A percentile compares a stretch with the other conserved stretches of the same genome.
Conservation (phyloP, 352 stramenopile species). For the Globisporangium heterothallicum region DNA sequence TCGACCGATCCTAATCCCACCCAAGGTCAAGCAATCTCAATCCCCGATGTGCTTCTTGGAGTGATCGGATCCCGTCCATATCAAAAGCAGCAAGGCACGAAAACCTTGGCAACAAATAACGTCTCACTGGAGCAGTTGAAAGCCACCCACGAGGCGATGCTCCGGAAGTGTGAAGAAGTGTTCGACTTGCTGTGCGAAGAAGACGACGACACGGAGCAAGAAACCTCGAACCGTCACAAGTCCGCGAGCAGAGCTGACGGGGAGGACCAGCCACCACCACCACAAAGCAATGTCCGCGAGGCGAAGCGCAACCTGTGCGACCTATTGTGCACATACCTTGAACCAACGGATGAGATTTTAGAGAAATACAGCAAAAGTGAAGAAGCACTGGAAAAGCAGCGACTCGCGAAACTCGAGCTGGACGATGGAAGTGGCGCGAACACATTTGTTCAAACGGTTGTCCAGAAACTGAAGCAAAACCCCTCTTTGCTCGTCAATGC, state of each 20-base stretch:
- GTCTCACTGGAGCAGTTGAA: constrained; percentile 16
- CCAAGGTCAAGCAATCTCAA: no score
- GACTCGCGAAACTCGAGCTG: constrained; percentile 15
- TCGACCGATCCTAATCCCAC: no score
- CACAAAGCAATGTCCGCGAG: background rate
- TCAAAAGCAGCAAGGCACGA: constrained; percentile 10
- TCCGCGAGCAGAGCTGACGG: background rate
- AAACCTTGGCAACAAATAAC: background rate
- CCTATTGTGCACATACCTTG: constrained; percentile 35
- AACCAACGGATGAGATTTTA: constrained; percentile 36
- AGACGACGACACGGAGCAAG: constrained; percentile 15
- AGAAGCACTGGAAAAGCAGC: constrained; percentile 19
- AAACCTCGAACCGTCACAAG: background rate
- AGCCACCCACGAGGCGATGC: constrained; percentile 20
- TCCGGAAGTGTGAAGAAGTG: constrained; percentile 44
- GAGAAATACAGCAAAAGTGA: constrained; percentile 45
- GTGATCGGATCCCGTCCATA: constrained; percentile 18
- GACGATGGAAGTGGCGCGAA: constrained; percentile 20
- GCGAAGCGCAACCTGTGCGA: constrained; percentile 34
- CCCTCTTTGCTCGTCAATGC: constrained; percentile 49
- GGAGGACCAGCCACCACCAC: background rate
- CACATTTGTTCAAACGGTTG: constrained; percentile 41
- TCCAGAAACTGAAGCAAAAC: constrained; percentile 47
- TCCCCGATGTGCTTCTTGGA: constrained; percentile 44
- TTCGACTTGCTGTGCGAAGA: constrained; percentile 61